Evolutionary conservation across 2,329 filamentous ascomycete genomes (phyloP).

Genomic region (Leptographium radiaticola): DNA sequence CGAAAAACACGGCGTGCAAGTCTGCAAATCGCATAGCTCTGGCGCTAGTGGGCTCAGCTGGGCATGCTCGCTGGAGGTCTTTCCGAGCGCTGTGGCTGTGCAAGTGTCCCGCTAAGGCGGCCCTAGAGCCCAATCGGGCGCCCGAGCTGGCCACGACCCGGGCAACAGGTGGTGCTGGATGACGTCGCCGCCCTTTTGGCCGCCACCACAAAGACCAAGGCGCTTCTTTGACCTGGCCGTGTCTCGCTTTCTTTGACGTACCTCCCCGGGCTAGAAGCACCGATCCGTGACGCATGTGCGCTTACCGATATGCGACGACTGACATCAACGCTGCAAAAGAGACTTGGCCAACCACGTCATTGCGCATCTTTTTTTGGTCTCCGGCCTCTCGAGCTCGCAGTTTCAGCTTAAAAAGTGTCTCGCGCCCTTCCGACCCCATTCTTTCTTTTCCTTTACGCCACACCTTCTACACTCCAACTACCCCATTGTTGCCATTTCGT

Average conservation of each 20-base stretch:
- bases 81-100: conserved; percentile 1
- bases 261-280: background rate
- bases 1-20: background rate
- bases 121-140: conserved; percentile 4
- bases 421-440: background rate
- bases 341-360: background rate
- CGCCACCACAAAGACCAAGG: background rate
- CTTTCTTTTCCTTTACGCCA: background rate
- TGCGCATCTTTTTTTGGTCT: background rate
- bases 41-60: background rate
- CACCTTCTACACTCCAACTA: background rate
- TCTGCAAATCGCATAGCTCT: background rate
- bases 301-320: background rate
- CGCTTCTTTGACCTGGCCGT: background rate
- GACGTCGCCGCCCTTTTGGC: conserved; percentile 4
- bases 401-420: background rate
- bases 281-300: background rate
- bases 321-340: background rate
- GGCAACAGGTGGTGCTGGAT: background rate
- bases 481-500: background rate
- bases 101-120: background rate
- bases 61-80: background rate
- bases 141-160: background rate
- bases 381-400: background rate
- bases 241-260: background rate